phyloP scores from a whole-genome alignment of 306 rosid genomes.

The Trifolium pratense region DNA sequence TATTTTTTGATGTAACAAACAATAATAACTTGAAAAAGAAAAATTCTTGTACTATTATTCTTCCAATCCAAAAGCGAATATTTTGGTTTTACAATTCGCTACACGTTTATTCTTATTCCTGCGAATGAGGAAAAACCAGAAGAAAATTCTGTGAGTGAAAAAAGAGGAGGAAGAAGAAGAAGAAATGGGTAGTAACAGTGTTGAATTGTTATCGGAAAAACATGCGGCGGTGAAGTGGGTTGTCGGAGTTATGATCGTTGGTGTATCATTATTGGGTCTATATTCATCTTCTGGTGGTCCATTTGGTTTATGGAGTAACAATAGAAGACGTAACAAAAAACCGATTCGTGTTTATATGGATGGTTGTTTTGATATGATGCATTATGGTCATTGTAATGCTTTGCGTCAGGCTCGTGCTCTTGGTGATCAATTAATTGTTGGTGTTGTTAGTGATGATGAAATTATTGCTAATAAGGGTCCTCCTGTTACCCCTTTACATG shows the following conservation, averaged over 20 bases:
- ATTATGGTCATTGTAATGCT: slow-evolving; percentile 98
- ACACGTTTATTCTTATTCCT: slow-evolving; percentile 13
- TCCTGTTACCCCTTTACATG: slow-evolving; percentile 90
- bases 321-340: slow-evolving; percentile 63
- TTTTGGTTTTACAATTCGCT: not conserved
- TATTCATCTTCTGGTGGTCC: slow-evolving; percentile 42
- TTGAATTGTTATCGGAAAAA: slow-evolving; percentile 44
- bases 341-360: slow-evolving; percentile 95
- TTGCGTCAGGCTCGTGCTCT: slow-evolving; percentile 97
- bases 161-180: no score
- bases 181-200: slow-evolving; percentile 45
- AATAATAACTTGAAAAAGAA: slow-evolving; percentile 15
- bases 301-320: slow-evolving; percentile 37
- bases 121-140: slow-evolving; percentile 26
- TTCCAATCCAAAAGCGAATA: slow-evolving; percentile 14
- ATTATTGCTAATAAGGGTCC: slow-evolving; percentile 95
- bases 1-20: not conserved
- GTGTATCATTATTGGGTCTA: slow-evolving; percentile 53
- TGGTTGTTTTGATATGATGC: slow-evolving; percentile 99
- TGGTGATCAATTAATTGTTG: slow-evolving; percentile 91
- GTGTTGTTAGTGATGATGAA: slow-evolving; percentile 94
- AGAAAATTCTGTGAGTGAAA: slow-evolving; percentile 18
- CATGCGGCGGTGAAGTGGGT: slow-evolving; percentile 57
- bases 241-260: slow-evolving; percentile 68
- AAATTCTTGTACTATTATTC: not conserved